phyloP scores from a whole-genome alignment of 805 yeast species.

The Suhomyces kilbournensis region DNA sequence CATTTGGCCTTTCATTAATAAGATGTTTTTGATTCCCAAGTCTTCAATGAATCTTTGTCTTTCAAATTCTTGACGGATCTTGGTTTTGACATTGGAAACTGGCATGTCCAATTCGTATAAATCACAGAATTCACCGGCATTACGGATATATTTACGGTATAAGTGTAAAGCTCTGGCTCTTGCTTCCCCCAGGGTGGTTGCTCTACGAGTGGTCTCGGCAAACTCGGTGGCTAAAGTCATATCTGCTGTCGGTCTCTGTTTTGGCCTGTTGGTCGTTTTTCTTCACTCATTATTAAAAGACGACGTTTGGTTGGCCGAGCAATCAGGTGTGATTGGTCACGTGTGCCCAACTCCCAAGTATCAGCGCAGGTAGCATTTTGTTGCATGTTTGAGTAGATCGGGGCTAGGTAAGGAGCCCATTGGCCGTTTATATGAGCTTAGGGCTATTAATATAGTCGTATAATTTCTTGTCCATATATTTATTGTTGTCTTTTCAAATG shows the following conservation, averaged over 20 bases:
- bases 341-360: not conserved
- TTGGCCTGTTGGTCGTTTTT: slow-evolving; percentile 3
- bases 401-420: not conserved
- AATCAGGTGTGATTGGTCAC: slow-evolving; percentile 1
- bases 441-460: not conserved
- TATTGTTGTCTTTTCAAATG: not conserved
- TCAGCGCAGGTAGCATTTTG: not conserved
- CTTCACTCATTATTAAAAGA: slow-evolving; percentile 1
- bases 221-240: slow-evolving; percentile 77
- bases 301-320: slow-evolving; percentile 15
- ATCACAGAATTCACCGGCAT: slow-evolving; percentile 57
- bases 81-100: slow-evolving; percentile 72
- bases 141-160: slow-evolving; percentile 69
- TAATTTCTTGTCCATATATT: too few species aligned
- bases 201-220: slow-evolving; percentile 75
- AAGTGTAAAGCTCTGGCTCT: slow-evolving; percentile 61
- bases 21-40: slow-evolving; percentile 60
- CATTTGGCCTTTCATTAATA: slow-evolving; percentile 82
- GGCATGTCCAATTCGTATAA: slow-evolving; percentile 75
- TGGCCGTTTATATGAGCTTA: not conserved
- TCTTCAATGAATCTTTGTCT: slow-evolving; percentile 74
- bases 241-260: slow-evolving; percentile 3
- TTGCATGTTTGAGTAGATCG: not conserved
- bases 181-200: slow-evolving; percentile 59
- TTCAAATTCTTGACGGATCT: slow-evolving; percentile 86